These are phyloP conservation scores for Aegilops speltoides DNA, from an alignment of 176 grass and related monocot genomes.

Conservation along the genomic window DNA sequence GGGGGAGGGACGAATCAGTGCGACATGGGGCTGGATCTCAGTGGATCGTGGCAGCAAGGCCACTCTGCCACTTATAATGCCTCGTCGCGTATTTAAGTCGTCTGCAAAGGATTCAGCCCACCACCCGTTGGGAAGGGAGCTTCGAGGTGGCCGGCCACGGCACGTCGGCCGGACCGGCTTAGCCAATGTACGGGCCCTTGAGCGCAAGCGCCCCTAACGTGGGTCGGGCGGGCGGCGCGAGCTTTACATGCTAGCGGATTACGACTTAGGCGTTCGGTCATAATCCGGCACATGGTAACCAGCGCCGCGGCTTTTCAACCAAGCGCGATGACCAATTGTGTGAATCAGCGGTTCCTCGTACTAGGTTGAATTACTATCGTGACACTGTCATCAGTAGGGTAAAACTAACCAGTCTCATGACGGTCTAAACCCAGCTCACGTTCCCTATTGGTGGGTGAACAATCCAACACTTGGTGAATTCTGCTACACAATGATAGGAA, in stretches of 20 bases:
- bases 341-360: conserved; percentile 34
- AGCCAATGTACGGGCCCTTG: neutral
- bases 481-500: too few species aligned
- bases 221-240: neutral
- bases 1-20: conserved; percentile 57
- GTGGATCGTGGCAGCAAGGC: conserved; percentile 69
- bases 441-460: too few species aligned
- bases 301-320: conserved; percentile 54
- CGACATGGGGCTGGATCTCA: conserved; percentile 57
- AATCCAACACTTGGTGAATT: too few species aligned
- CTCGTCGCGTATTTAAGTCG: conserved; percentile 69
- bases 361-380: neutral
- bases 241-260: conserved; percentile 48
- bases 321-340: conserved; percentile 53
- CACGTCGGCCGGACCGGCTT: neutral
- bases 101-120: conserved; percentile 66
- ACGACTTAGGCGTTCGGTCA: conserved; percentile 52
- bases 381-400: neutral
- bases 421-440: too few species aligned
- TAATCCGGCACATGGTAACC: conserved; percentile 59
- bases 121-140: conserved; percentile 25
- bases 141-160: neutral
- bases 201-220: conserved; percentile 5
- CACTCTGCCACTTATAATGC: conserved; percentile 76
- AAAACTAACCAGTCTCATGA: neutral